phyloP scores from a whole-genome alignment of 352 stramenopile genomes.

The Phytophthora parvispora region DNA sequence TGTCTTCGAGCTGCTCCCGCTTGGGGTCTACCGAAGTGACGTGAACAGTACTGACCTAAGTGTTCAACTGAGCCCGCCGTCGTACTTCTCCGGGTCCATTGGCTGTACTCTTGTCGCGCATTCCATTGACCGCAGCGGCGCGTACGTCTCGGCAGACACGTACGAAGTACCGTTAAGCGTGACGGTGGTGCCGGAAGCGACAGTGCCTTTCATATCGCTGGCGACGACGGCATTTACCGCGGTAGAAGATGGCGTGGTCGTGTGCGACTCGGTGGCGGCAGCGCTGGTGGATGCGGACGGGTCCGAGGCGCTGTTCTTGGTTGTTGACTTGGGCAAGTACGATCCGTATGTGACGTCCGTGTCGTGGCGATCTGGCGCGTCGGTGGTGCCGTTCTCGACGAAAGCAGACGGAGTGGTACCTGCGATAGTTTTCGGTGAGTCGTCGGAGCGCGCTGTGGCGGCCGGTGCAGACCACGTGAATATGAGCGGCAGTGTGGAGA shows the following conservation, averaged over 20 bases:
- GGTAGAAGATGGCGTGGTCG: conserved; percentile 37
- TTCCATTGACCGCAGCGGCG: conserved; percentile 28
- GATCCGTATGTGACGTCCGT: conserved; percentile 25
- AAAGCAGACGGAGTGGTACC: conserved; percentile 17
- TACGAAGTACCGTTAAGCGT: conserved; percentile 22
- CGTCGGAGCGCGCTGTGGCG: conserved; percentile 10
- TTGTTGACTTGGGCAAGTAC: conserved; percentile 33
- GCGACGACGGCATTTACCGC: conserved; percentile 11
- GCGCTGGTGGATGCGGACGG: conserved; percentile 47
- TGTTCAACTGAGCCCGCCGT: conserved; percentile 27
- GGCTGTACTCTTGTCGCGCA: conserved; percentile 24
- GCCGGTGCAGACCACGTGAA: conserved; percentile 11
- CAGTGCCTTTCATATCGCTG: conserved; percentile 22
- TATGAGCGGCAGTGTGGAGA: conserved; percentile 34
- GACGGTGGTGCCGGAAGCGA: conserved; percentile 33
- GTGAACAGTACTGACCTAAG: conserved; percentile 8
- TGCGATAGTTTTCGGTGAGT: conserved; percentile 7
- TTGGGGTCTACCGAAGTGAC: conserved; percentile 6
- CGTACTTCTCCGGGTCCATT: conserved; percentile 44
- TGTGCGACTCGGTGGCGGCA: conserved; percentile 29
- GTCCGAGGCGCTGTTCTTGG: conserved; percentile 45
- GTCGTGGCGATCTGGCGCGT: conserved; percentile 12
- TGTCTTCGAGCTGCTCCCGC: conserved; percentile 8
- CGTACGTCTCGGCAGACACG: conserved; percentile 18
- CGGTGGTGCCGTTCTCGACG: conserved; percentile 13